Evolutionary conservation across 495 filamentous ascomycete species (phyloP).

Genomic region (Trichoderma virens): DNA sequence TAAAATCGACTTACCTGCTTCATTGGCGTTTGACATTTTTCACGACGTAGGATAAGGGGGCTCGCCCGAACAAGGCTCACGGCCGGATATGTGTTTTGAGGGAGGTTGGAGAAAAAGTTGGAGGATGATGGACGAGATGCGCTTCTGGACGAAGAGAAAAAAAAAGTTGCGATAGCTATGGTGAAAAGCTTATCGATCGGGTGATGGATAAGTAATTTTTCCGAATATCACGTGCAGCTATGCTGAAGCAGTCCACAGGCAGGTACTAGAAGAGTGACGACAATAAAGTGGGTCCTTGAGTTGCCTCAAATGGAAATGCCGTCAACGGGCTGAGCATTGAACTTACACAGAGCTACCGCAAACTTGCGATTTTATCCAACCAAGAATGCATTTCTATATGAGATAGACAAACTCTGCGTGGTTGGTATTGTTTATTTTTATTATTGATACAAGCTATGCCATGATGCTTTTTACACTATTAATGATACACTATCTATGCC

Average conservation of each 20-base stretch:
- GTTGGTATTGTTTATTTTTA: too few species aligned
- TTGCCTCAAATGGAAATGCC: too few species aligned
- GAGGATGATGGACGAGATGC: not conserved
- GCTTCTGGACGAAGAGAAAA: not conserved
- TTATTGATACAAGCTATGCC: too few species aligned
- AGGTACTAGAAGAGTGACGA: too few species aligned
- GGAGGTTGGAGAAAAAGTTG: not conserved
- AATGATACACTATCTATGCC: not conserved
- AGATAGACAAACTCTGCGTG: too few species aligned
- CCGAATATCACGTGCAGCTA: not conserved
- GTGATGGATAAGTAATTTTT: not conserved
- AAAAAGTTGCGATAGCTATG: not conserved
- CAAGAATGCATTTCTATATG: too few species aligned
- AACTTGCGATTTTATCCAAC: too few species aligned
- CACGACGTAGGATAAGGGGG: not conserved
- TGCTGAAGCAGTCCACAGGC: too few species aligned
- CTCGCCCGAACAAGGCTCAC: conserved; percentile 2
- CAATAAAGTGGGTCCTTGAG: too few species aligned
- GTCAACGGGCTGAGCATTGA: too few species aligned
- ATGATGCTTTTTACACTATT: too few species aligned
- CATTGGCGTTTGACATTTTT: conserved; percentile 3
- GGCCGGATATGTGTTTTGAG: not conserved
- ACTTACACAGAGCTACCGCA: too few species aligned
- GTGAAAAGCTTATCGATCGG: conserved; percentile 3
- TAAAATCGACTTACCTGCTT: not conserved